Evolutionary conservation across 2,329 filamentous ascomycete genomes (phyloP).

Genomic region (Epichloe bromicola): DNA sequence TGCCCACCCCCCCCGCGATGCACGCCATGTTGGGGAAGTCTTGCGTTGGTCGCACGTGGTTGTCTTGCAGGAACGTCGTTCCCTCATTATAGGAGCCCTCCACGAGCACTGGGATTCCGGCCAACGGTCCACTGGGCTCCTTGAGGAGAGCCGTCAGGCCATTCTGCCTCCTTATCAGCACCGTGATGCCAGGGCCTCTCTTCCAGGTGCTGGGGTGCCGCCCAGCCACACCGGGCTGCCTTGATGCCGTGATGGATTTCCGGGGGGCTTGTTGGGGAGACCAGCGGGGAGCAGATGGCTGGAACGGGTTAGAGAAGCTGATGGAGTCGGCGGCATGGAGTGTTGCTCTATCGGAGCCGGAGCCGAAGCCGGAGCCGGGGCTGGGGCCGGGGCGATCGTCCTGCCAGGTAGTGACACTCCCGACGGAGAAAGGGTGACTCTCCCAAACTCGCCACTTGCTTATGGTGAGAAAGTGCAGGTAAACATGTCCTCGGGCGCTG

Average conservation of each 20-base stretch:
- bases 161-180: neutral
- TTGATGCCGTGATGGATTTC: neutral
- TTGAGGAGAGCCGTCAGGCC: neutral
- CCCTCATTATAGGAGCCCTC: neutral
- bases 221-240: neutral
- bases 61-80: neutral
- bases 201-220: neutral
- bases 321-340: neutral
- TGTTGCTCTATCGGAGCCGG: neutral
- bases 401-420: neutral
- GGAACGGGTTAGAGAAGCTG: neutral
- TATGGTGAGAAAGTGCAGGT: constrained; percentile 19
- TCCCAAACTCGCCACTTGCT: constrained; percentile 23
- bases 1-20: neutral
- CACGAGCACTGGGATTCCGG: neutral
- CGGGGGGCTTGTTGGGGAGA: neutral
- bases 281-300: neutral
- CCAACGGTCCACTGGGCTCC: neutral
- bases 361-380: too few relatives aligned
- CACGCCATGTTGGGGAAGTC: neutral
- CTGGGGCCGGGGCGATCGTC: neutral
- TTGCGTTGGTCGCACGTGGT: neutral
- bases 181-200: neutral
- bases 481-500: constrained; percentile 16
- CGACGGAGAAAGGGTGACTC: constrained; percentile 19